Evolutionary conservation across 169 alveolate genomes (phyloP).

Genomic region (Plasmodium cynomolgi): DNA sequence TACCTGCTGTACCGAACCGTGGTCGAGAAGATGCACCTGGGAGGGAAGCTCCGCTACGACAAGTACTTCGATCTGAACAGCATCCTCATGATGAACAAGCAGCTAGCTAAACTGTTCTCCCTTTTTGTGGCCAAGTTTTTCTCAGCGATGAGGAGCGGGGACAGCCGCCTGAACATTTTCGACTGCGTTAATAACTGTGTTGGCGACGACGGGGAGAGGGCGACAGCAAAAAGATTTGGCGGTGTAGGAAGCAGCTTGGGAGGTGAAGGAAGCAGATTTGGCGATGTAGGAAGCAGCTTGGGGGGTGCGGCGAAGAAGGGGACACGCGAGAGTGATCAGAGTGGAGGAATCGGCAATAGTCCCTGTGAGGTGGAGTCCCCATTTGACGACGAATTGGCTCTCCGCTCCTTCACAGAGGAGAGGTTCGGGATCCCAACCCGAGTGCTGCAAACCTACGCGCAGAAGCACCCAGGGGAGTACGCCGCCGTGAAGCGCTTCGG

Average conservation of each 20-base stretch:
- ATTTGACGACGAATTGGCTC: neutral
- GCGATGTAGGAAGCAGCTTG: neutral
- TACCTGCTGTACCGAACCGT: constrained; percentile 36
- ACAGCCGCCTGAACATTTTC: neutral
- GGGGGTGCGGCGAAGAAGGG: neutral
- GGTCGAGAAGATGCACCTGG: constrained; percentile 28
- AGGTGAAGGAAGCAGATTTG: neutral
- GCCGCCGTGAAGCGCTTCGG: neutral
- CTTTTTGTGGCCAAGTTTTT: constrained; percentile 1
- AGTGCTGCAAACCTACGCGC: neutral
- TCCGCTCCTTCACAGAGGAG: neutral
- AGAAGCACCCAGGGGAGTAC: constrained; percentile 20
- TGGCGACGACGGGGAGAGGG: neutral
- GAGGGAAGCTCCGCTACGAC: neutral
- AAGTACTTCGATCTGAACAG: constrained; percentile 31
- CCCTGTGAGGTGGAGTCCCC: neutral
- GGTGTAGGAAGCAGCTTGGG: neutral
- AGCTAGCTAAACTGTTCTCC: constrained; percentile 31
- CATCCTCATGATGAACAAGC: constrained; percentile 39
- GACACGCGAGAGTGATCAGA: neutral
- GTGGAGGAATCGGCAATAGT: neutral
- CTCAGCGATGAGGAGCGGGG: neutral
- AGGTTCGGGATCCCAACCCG: neutral
- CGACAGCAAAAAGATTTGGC: neutral
- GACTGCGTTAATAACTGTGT: constrained; percentile 54